Percentiles rank a stretch among this genome's conserved stretches.
Conservation (phyloP, 2,329 filamentous ascomycete species). For the Trichoderma atrobrunneum region DNA sequence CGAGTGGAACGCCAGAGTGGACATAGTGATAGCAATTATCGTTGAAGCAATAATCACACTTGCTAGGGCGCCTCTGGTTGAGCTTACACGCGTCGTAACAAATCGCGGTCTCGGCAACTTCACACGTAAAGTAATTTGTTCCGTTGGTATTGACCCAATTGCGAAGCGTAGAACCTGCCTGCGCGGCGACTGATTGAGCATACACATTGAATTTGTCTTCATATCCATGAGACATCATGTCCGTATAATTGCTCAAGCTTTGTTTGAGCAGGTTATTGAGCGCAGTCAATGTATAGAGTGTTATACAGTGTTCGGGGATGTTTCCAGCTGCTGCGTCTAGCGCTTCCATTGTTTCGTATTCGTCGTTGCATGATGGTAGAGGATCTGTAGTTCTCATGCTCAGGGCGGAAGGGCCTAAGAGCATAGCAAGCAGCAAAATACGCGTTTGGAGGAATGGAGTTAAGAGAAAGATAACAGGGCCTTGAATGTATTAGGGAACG, state of each 20-base stretch:
- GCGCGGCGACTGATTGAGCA: neutral
- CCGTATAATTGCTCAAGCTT: constrained; percentile 1
- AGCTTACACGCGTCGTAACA: neutral
- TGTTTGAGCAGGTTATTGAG: neutral
- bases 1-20: neutral
- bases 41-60: neutral
- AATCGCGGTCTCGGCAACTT: neutral
- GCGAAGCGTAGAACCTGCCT: neutral
- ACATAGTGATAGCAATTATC: neutral
- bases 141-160: neutral
- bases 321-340: neutral
- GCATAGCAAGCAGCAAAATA: neutral
- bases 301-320: neutral
- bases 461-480: neutral
- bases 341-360: neutral
- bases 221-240: constrained; percentile 18
- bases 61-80: neutral
- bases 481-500: neutral
- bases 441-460: neutral
- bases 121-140: neutral
- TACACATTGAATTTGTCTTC: constrained; percentile 21
- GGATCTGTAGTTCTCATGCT: neutral
- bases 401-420: neutral
- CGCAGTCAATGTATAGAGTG: neutral
- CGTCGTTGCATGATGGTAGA: neutral